Base-by-base conservation (phyloP, 192 early-diverging fungal species). In the Oehlia diaphana region DNA sequence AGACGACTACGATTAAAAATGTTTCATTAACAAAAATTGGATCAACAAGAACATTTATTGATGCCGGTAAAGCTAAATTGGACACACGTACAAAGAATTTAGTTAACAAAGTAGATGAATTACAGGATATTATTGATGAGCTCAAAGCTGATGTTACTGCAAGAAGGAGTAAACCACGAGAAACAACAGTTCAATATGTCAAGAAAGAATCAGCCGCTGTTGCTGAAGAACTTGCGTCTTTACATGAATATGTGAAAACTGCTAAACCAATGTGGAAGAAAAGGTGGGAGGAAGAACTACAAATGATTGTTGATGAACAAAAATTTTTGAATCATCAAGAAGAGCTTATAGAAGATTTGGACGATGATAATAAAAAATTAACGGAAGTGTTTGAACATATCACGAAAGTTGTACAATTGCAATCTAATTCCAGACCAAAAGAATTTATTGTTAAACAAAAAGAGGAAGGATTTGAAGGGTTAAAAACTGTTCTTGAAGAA, bases 201-300 rank as follows among this genome's bases (percentile, higher is more conserved):
- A 81, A 81, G 14, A 74, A 85, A 9, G 90, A 93, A 64, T 87
- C 89, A 35, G 81, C 77, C 26, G 84, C 82, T 26, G 75, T 95
- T 31, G 84, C 58, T 2, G 47, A 83, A 7, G 91, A 91, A 33
- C 87, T 91, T 19, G 75, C 81, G 16, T 84, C 86, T 33, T 87
- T 94, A 13, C 80, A 90, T 2, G 70, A 83, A 26, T 89, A 88
- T 63, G 92, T 96, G 61, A 82, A 85, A 64, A 87, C 89, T 0
- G 85, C 91, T 14, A 87, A 92, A 58, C 86, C 91, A n/a, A 86
- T 87, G 8, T 94, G 93, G 93, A 94, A 94, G 72, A 91, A 90
- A 83, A 92, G 89, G 2, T 96, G 94, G 94, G 93, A 94, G 79
- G 90, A 91, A 10, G 94, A 96, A 81, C 81, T 96, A 63, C 92